phyloP scores from a whole-genome alignment of 2,329 filamentous ascomycete genomes.

The Parastagonospora nodorum region DNA sequence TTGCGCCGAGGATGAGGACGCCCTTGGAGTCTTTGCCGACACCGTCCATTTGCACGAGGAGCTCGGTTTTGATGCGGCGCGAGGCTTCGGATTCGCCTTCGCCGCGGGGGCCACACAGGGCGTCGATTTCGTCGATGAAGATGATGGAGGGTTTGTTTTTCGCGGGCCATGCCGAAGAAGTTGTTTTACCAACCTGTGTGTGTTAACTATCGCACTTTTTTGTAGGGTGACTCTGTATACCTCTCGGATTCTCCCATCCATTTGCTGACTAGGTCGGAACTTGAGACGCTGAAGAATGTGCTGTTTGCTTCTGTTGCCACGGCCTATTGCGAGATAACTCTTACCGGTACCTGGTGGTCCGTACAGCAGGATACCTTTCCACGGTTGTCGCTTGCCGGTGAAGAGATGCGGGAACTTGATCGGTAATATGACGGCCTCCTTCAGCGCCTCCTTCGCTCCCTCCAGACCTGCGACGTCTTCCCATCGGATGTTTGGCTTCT shows the following conservation, averaged over 20 bases:
- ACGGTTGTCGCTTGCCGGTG: slow-evolving; percentile 92
- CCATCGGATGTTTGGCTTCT: slow-evolving; percentile 96
- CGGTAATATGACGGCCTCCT: slow-evolving; percentile 95
- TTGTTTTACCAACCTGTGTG: slow-evolving; percentile 82
- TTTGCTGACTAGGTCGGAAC: slow-evolving; percentile 95
- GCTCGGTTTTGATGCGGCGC: slow-evolving; percentile 95
- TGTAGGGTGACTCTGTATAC: slow-evolving; percentile 54
- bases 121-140: slow-evolving; percentile 98
- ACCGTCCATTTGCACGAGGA: slow-evolving; percentile 98
- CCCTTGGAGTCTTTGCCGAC: slow-evolving; percentile 95
- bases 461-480: slow-evolving; percentile 97
- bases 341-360: slow-evolving; percentile 97
- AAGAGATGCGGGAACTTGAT: slow-evolving; percentile 99
- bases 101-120: slow-evolving; percentile 86
- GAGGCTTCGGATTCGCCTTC: slow-evolving; percentile 98
- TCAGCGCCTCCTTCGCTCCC: slow-evolving; percentile 91
- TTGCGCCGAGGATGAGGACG: slow-evolving; percentile 92
- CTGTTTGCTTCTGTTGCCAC: slow-evolving; percentile 98
- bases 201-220: slow-evolving; percentile 5
- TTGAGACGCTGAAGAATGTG: slow-evolving; percentile 98
- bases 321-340: slow-evolving; percentile 94
- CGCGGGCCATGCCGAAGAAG: slow-evolving; percentile 98
- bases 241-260: slow-evolving; percentile 99
- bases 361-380: slow-evolving; percentile 97
- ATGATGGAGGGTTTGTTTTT: slow-evolving; percentile 99